Evolutionary conservation across 2,329 filamentous ascomycete species (phyloP).

Genomic region (Escovopsis sp.): DNA sequence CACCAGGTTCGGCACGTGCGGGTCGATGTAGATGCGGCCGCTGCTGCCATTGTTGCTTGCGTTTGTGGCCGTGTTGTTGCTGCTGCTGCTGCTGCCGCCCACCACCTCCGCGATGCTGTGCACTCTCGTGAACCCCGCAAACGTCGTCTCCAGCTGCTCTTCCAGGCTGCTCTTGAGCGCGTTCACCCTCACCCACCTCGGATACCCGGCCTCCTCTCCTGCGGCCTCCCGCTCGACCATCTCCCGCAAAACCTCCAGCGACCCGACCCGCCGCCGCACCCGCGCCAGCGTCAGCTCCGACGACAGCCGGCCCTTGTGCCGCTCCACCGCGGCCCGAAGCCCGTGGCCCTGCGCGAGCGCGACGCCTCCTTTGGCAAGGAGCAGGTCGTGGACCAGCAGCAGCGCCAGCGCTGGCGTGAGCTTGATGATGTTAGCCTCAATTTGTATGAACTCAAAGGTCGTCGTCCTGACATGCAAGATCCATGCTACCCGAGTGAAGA

Average conservation of each 20-base stretch:
- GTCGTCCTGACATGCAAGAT: too few species aligned
- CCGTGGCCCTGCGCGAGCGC: slow-evolving; percentile 68
- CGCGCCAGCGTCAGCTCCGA: slow-evolving; percentile 74
- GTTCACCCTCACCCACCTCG: slow-evolving; percentile 89
- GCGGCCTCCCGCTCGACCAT: slow-evolving; percentile 37
- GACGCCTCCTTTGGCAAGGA: slow-evolving; percentile 69
- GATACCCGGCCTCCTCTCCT: slow-evolving; percentile 43
- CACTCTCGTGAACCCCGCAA: slow-evolving; percentile 46
- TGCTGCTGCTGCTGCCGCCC: slow-evolving; percentile 1
- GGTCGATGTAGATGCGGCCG: slow-evolving; percentile 55
- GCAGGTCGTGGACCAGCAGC: slow-evolving; percentile 71
- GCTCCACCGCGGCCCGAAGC: slow-evolving; percentile 56
- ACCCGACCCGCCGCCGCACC: slow-evolving; percentile 52
- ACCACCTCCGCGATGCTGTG: slow-evolving; percentile 41
- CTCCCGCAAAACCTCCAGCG: slow-evolving; percentile 49
- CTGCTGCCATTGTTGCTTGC: too few species aligned
- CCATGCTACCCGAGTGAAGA: too few species aligned
- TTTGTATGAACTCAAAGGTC: too few species aligned
- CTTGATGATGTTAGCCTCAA: too few species aligned
- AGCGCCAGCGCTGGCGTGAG: slow-evolving; percentile 67
- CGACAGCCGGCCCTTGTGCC: slow-evolving; percentile 65
- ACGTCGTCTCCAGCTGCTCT: slow-evolving; percentile 60
- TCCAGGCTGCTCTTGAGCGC: slow-evolving; percentile 55
- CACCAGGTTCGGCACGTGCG: slow-evolving; percentile 68
- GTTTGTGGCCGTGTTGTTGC: too few species aligned